Conservation (phyloP, 1,284 basidiomycete species). For the Cerrena zonata region DNA sequence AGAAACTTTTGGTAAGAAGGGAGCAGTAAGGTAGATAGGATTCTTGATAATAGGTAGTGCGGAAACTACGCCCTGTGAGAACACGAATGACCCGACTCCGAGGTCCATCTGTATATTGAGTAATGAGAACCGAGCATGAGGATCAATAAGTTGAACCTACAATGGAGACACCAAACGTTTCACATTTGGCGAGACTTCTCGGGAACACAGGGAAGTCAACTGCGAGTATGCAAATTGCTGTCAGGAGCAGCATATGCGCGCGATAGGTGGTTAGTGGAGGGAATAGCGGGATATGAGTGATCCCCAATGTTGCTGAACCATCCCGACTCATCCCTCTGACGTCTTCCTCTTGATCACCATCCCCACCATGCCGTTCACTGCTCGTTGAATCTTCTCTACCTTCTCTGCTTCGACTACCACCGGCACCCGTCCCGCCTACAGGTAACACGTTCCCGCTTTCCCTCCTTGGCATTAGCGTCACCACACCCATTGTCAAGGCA, state of each 20-base stretch:
- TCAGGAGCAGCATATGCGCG: slow-evolving; percentile 94
- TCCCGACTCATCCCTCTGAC: neutral
- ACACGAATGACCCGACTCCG: slow-evolving; percentile 94
- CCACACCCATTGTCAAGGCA: slow-evolving; percentile 37
- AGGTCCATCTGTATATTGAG: slow-evolving; percentile 87
- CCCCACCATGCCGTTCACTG: neutral
- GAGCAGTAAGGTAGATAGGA: slow-evolving; percentile 44
- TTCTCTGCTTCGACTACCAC: neutral
- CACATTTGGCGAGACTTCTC: slow-evolving; percentile 83
- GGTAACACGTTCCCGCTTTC: slow-evolving; percentile 2
- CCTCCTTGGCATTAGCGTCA: slow-evolving; percentile 35
- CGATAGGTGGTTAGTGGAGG: slow-evolving; percentile 84
- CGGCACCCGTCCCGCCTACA: neutral
- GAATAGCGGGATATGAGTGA: slow-evolving; percentile 35
- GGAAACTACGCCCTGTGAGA: slow-evolving; percentile 87
- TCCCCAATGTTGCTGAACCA: slow-evolving; percentile 5
- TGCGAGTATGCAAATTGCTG: slow-evolving; percentile 85
- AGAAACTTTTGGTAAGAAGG: slow-evolving; percentile 47
- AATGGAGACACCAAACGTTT: slow-evolving; percentile 88
- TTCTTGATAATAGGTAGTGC: slow-evolving; percentile 70
- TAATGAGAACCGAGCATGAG: too few relatives aligned
- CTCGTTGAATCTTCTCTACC: neutral
- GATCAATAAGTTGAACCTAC: too few relatives aligned
- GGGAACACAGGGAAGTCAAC: slow-evolving; percentile 96
- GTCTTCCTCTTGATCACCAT: neutral